Conservation (phyloP, 2,329 filamentous ascomycete species). For the Aspergillus neotritici region DNA sequence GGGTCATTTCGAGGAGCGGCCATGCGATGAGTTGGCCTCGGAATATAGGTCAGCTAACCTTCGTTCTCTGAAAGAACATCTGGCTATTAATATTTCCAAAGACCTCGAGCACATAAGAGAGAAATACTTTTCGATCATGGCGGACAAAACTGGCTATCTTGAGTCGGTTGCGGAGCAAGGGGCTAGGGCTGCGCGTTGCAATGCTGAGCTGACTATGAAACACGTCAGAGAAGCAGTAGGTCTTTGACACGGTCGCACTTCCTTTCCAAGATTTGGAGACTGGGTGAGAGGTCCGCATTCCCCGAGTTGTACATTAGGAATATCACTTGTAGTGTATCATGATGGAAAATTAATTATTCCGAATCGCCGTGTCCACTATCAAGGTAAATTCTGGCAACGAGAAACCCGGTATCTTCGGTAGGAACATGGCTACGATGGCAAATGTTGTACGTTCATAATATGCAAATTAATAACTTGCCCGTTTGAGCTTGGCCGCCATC, state of each 20-base stretch:
- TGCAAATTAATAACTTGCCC: no score
- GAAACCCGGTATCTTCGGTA: no score
- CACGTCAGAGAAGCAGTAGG: constrained; percentile 28
- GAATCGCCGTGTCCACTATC: no score
- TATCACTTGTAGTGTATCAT: no score
- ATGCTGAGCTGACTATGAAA: constrained; percentile 28
- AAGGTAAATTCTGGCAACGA: no score
- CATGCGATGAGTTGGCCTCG: constrained; percentile 43
- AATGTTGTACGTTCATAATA: no score
- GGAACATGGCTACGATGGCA: no score
- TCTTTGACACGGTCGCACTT: constrained; percentile 16
- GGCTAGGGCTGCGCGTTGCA: constrained; percentile 25
- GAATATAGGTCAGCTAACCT: constrained; percentile 46
- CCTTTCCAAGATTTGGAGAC: background rate
- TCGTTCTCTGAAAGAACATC: constrained; percentile 57
- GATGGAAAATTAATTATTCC: no score
- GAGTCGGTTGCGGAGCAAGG: constrained; percentile 29
- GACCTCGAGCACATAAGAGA: constrained; percentile 32
- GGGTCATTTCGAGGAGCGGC: constrained; percentile 56
- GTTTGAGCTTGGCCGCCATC: no score
- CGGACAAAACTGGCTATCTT: constrained; percentile 22
- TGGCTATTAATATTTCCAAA: constrained; percentile 44
- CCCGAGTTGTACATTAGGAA: background rate
- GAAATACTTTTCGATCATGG: constrained; percentile 27
- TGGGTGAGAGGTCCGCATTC: background rate